Evolutionary conservation across 129 eudicot genomes (phyloP), one percentile per base, ranked within the genome.

Genomic region (Ambrosia trifida): DNA sequence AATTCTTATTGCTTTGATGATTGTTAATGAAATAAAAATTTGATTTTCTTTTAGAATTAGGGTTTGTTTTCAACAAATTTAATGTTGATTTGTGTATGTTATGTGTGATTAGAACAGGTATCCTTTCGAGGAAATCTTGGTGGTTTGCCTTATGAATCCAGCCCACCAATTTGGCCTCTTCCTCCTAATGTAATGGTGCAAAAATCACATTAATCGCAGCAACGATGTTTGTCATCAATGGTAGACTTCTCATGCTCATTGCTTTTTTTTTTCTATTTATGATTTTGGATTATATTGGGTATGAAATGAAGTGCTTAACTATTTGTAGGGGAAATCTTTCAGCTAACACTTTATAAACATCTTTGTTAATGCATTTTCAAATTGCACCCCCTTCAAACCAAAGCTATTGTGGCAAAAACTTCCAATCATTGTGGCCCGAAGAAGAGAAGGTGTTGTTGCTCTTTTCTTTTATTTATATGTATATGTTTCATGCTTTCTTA

Each of bases 371-470:
- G 72, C 85, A 70, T 83, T 85, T 72, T 49, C 86, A 74, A 74
- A 80, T 80, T 68, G 97, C 87, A 91, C 91, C 95, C 95, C 95
- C 97, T 90, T 87, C 91, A 83, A 90, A 83, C 95, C 97, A 87
- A 90, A 90, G 83, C 72, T 76, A 61, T 76, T 49, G 68, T 62
- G 78, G 86, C 80, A 83, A 69, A 77, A 85, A 83, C 67, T 81
- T 33, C 57, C 68, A 62, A 41, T 81, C 87, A 19, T 69, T 73
- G 58, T 85, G 91, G 95, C 83, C 84, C 14, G 97, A 85, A 66
- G 97, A 87, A 66, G 95, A 83, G 66, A 90, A 86, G 89, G 97
- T 90, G 77, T 63, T 64, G 60, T 4, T 52, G 13, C 20, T 64
- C 35, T 60, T 66, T 54, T 30, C 31, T 19, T 40, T 75, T 24